A percentile compares a stretch with the other conserved stretches of the same genome.
These are phyloP conservation scores for Colletotrichum echinochloae DNA, from an alignment of 2,329 filamentous ascomycete genomes.

Conservation along the genomic window DNA sequence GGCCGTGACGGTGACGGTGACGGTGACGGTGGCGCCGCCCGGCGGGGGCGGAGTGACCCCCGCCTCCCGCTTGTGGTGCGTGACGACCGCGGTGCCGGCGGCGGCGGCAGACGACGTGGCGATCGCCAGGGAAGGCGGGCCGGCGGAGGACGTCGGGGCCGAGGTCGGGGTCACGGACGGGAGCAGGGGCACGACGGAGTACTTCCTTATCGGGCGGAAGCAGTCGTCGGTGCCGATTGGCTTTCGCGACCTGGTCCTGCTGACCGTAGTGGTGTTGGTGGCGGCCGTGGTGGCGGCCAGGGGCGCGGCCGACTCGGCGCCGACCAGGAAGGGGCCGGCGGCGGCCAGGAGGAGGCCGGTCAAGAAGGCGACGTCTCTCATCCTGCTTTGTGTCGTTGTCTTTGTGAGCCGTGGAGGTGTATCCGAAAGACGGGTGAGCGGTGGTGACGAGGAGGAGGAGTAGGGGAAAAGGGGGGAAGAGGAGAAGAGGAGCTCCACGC, in stretches of 20 bases:
- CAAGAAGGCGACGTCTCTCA: not conserved
- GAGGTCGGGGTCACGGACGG: not conserved
- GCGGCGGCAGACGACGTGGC: not conserved
- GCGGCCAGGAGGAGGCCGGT: conserved; percentile 3
- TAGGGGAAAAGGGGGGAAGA: too few species aligned
- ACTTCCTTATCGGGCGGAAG: not conserved
- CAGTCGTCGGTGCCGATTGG: not conserved
- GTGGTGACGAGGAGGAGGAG: not conserved
- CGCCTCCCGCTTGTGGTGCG: not conserved
- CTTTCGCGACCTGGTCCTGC: not conserved
- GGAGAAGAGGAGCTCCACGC: not conserved
- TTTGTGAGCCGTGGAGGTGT: not conserved
- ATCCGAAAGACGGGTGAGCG: not conserved
- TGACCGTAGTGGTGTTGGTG: not conserved
- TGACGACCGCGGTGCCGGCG: not conserved
- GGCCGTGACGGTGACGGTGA: not conserved
- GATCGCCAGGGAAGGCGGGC: not conserved
- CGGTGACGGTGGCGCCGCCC: not conserved
- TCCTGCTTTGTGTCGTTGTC: not conserved
- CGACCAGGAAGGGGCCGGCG: not conserved
- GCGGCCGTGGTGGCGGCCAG: not conserved
- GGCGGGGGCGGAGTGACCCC: too few species aligned
- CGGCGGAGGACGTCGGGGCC: too few species aligned
- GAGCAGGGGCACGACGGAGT: not conserved
- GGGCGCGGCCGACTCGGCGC: not conserved